Base-by-base conservation (phyloP, 2,329 filamentous ascomycete species). In the Sclerotinia nivalis region DNA sequence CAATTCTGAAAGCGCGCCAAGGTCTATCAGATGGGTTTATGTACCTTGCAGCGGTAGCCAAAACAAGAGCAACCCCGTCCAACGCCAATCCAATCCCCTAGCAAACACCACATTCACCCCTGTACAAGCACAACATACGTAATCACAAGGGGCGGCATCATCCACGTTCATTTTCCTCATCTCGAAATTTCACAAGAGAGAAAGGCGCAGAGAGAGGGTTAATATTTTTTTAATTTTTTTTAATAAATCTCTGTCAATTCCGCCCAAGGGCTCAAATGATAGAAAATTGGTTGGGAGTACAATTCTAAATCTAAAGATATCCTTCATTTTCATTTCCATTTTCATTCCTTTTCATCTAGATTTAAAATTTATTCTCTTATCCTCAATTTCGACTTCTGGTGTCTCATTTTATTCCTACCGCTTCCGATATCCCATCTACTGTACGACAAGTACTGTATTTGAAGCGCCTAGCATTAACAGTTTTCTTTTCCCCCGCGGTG, bases 21-120 rank as follows among this genome's bases (percentile, higher is more conserved):
- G 56, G 31, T 22, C 56, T 59, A 40, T 59, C 56, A 20, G 43
- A 43, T 20, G 25, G 37, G 15, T 10, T 25, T 37, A 25, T 15
- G 56, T 59, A 59, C 56, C 56, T 59, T 59, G 56, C 56, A 59
- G 56, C 56, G 56, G 34, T n/a, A 59, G 34, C 56, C 56, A 13
- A 59, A 58, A 59, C 56, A 40, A 43, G 34, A 40, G 13, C 37
- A 37, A 18, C n/a, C 56, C 34, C 31, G 22, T 18, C 13, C 56
- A 40, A 37, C 22, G 37, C 37, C 56, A 43, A 43, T 59, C 56
- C 34, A 59, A 59, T 59, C 56, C 56, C n/a, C n/a, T 43, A 15
- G 5, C 40, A 43, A 18, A 43, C 40, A 18, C 13, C 15, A 18
- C 40, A 6, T 18, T 43, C 13, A 43, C 40, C 40, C 40, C 40